A percentile compares a stretch with the other conserved stretches of the same genome.
These are phyloP conservation scores for Cardamine resedifolia DNA, from an alignment of 345 rosid genomes.

Conservation along the genomic window DNA sequence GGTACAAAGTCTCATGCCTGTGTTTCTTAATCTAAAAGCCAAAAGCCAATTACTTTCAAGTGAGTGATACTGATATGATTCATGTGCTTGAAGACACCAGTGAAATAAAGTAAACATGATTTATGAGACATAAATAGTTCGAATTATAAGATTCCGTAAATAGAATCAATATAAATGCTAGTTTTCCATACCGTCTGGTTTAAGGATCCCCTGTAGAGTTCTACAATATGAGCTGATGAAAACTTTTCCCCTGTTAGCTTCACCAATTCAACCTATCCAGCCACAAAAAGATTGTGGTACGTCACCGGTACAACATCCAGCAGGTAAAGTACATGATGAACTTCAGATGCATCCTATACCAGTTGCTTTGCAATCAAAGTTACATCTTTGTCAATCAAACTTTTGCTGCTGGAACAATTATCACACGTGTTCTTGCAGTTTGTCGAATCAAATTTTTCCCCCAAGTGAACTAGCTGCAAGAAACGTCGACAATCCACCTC, in stretches of 20 bases:
- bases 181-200: constrained; percentile 64
- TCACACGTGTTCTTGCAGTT: constrained; percentile 86
- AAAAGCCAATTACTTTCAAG: constrained; percentile 10
- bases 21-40: constrained; percentile 70
- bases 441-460: constrained; percentile 70
- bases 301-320: constrained; percentile 14
- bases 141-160: neutral
- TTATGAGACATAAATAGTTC: neutral
- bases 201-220: constrained; percentile 90
- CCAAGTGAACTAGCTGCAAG: constrained; percentile 86
- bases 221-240: constrained; percentile 83
- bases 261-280: constrained; percentile 79
- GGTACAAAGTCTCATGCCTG: constrained; percentile 67
- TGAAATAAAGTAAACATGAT: neutral
- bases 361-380: constrained; percentile 76
- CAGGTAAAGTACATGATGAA: constrained; percentile 7
- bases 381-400: constrained; percentile 75
- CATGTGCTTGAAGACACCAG: neutral
- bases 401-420: constrained; percentile 66
- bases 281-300: neutral
- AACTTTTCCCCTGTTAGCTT: constrained; percentile 65
- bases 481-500: constrained; percentile 93
- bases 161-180: neutral
- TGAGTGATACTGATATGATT: neutral
- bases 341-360: constrained; percentile 45